A percentile compares a stretch with the other conserved stretches of the same genome.
Evolutionary conservation across 1,284 basidiomycete genomes (phyloP).

Genomic region (Exobasidium rhododendri): DNA sequence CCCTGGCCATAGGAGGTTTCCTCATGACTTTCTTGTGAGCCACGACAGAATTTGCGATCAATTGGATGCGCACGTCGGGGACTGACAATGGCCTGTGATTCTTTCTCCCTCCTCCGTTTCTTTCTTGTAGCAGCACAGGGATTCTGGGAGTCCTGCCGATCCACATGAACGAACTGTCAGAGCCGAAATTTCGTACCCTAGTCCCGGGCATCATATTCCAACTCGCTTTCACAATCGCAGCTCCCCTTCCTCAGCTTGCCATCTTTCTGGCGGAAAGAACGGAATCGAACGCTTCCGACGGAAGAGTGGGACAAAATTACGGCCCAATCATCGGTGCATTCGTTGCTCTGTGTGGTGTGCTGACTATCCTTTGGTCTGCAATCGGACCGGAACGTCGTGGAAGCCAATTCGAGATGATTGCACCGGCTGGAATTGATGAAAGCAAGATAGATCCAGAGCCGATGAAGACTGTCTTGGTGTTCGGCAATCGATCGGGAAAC

Average conservation of each 20-base stretch:
- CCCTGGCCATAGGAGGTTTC: not conserved
- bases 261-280: not conserved
- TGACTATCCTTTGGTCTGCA: not conserved
- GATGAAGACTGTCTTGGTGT: not conserved
- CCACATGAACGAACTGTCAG: slow-evolving; percentile 1
- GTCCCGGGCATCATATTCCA: not conserved
- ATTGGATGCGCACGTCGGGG: too few species aligned
- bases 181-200: not conserved
- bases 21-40: not conserved
- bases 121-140: not conserved
- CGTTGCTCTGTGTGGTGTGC: not conserved
- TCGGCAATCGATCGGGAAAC: not conserved
- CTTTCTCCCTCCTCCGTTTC: not conserved
- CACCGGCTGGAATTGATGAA: not conserved
- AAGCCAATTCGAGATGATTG: not conserved
- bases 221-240: not conserved
- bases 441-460: not conserved
- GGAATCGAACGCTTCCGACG: not conserved
- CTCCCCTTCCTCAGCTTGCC: not conserved
- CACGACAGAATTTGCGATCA: too few species aligned
- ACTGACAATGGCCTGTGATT: not conserved
- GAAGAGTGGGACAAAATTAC: not conserved
- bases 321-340: not conserved
- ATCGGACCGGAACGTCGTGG: not conserved
- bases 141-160: not conserved